Percentiles rank a stretch among this genome's conserved stretches.
phyloP scores from a whole-genome alignment of 495 filamentous ascomycete genomes.

The Trichoderma reesei region DNA sequence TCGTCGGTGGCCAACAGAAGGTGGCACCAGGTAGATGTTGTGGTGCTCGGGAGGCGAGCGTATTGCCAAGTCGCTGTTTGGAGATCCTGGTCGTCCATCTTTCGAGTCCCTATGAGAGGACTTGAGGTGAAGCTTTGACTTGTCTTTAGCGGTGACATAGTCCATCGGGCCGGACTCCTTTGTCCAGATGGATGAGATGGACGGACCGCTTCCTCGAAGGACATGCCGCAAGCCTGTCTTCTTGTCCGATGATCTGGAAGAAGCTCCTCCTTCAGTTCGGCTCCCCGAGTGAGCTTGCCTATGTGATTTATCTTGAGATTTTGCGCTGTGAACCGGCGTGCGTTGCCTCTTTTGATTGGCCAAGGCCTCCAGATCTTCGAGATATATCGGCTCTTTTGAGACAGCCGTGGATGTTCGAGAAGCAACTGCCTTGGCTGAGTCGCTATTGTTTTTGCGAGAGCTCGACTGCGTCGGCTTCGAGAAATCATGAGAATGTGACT shows the following conservation, averaged over 20 bases:
- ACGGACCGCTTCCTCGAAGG: conserved; percentile 2
- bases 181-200: conserved; percentile 6
- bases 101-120: neutral
- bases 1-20: conserved; percentile 21
- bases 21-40: neutral
- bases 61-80: neutral
- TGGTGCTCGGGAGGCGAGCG: neutral
- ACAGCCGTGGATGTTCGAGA: neutral
- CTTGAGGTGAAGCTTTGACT: neutral
- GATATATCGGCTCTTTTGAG: conserved; percentile 4
- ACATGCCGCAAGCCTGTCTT: neutral
- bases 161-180: neutral
- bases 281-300: neutral
- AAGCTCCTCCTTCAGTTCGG: neutral
- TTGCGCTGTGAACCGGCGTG: neutral
- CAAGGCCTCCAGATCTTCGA: neutral
- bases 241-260: neutral
- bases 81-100: neutral
- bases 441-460: neutral
- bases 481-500: neutral
- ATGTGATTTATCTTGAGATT: neutral
- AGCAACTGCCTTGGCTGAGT: neutral
- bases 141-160: neutral
- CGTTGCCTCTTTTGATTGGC: conserved; percentile 1
- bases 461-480: neutral